Evolutionary conservation across 169 alveolate genomes (phyloP).

Genomic region (Eimeria mitis): DNA sequence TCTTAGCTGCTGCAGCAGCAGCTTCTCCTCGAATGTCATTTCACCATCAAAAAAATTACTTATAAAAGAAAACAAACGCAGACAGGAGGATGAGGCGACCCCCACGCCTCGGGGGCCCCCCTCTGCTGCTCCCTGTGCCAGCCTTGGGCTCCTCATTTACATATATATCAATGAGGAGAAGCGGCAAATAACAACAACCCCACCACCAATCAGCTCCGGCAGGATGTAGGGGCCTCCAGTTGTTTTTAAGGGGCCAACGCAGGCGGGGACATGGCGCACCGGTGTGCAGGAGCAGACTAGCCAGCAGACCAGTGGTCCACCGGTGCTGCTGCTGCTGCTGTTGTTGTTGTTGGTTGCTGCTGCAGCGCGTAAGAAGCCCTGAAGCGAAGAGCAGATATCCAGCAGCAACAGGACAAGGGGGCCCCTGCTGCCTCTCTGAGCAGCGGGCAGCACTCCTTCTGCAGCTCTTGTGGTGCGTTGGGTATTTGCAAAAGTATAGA

Average conservation of each 20-base stretch:
- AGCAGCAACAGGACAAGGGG: neutral
- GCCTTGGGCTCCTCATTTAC: neutral
- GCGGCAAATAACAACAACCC: neutral
- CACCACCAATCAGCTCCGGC: neutral
- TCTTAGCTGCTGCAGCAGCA: slow-evolving; percentile 14
- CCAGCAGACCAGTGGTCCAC: slow-evolving; percentile 21
- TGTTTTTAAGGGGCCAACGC: neutral
- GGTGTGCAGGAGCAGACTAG: neutral
- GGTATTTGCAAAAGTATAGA: neutral
- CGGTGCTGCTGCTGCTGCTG: slow-evolving; percentile 9
- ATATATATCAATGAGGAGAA: neutral
- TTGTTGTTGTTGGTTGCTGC: neutral
- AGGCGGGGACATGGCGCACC: neutral
- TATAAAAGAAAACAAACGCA: slow-evolving; percentile 14
- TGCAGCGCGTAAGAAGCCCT: neutral
- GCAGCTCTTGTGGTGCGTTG: neutral
- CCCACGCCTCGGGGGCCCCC: slow-evolving; percentile 32
- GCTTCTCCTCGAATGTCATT: slow-evolving; percentile 19
- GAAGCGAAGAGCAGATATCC: neutral
- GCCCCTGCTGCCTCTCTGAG: neutral
- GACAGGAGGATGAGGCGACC: slow-evolving; percentile 29
- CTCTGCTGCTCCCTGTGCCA: slow-evolving; percentile 9
- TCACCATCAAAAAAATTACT: slow-evolving; percentile 44
- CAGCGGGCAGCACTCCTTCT: neutral
- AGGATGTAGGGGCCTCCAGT: slow-evolving; percentile 13